Percentiles rank a stretch among this genome's conserved stretches.
Evolutionary conservation across 805 yeast species (phyloP).

Genomic region (Yarrowia keelungensis): DNA sequence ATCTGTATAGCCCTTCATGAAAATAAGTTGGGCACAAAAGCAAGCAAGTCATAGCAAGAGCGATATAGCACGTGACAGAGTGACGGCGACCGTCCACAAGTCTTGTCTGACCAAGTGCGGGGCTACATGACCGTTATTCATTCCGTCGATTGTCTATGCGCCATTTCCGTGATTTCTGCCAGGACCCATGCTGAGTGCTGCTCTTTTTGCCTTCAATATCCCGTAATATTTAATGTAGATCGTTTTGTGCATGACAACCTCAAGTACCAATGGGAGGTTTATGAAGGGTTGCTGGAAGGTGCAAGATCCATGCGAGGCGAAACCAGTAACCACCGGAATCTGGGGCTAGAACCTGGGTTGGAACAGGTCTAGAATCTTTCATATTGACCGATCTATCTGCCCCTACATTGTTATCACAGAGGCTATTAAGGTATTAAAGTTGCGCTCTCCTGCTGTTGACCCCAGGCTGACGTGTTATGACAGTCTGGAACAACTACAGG

Average conservation of each 20-base stretch:
- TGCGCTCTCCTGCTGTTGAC: conserved; percentile 5
- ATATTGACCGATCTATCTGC: too few relatives aligned
- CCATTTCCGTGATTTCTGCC: background rate
- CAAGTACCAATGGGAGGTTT: too few relatives aligned
- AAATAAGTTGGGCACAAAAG: conserved; percentile 3
- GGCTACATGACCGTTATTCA: background rate
- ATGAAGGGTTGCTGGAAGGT: too few relatives aligned
- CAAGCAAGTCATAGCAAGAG: background rate
- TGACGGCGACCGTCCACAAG: too few relatives aligned
- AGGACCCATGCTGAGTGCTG: background rate
- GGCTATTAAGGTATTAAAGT: background rate
- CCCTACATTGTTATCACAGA: too few relatives aligned
- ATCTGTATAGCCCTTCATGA: too few relatives aligned
- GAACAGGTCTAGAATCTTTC: too few relatives aligned
- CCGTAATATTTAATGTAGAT: conserved; percentile 15
- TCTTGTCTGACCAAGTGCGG: too few relatives aligned
- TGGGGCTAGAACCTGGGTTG: too few relatives aligned
- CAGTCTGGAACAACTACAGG: too few relatives aligned
- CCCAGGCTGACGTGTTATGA: background rate
- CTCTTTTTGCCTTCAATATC: conserved; percentile 22
- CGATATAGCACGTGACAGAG: background rate
- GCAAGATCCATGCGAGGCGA: too few relatives aligned
- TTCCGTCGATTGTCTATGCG: background rate
- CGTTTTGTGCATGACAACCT: conserved; percentile 1
- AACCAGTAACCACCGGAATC: too few relatives aligned